These are phyloP conservation scores for Hibiscus mutabilis DNA, from an alignment of 345 rosid species.

Conservation along the genomic window DNA sequence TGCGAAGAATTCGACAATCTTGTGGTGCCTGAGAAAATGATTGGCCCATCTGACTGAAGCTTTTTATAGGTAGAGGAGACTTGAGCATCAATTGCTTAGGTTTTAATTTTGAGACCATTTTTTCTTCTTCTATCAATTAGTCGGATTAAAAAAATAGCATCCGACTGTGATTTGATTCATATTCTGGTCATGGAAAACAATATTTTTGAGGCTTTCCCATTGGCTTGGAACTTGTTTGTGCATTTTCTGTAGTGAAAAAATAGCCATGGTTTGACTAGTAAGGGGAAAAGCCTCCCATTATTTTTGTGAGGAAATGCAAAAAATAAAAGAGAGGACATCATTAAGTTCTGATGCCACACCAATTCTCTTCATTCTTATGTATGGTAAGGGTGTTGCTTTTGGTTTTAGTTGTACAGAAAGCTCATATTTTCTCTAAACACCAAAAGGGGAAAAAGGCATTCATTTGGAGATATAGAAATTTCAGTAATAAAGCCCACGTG, in stretches of 20 bases:
- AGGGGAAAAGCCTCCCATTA: not conserved
- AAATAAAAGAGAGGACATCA: no score
- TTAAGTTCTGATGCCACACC: no score
- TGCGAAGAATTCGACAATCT: slow-evolving; percentile 64
- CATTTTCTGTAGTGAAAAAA: not conserved
- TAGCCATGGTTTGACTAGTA: not conserved
- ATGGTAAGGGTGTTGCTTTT: no score
- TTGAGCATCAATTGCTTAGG: not conserved
- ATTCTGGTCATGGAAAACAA: not conserved
- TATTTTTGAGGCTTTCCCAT: not conserved
- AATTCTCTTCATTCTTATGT: no score
- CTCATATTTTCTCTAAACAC: not conserved
- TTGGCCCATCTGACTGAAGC: slow-evolving; percentile 6
- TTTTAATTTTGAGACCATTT: not conserved
- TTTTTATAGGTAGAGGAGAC: not conserved
- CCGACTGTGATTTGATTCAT: not conserved
- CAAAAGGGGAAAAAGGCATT: not conserved
- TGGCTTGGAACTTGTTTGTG: not conserved
- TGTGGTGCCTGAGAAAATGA: slow-evolving; percentile 86
- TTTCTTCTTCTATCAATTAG: not conserved
- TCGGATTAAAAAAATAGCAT: not conserved
- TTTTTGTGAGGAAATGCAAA: no score
- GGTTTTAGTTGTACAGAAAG: no score
- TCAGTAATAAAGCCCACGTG: no score
- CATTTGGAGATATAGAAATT: not conserved